Conservation (phyloP, 1,284 basidiomycete genomes). For the Ustilago hordei region DNA sequence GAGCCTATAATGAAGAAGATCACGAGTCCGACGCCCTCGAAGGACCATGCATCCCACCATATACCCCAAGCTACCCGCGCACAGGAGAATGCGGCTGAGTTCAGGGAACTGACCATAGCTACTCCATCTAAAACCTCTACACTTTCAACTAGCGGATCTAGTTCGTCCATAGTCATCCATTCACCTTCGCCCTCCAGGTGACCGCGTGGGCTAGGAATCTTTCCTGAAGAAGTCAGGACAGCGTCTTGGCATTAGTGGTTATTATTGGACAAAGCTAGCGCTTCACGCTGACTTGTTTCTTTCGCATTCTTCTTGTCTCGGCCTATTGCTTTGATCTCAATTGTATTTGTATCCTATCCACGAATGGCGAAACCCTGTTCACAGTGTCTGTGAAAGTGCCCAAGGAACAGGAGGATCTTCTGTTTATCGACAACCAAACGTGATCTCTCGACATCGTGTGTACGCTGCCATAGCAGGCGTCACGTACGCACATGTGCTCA, state of each 20-base stretch:
- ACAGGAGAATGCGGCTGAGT: neutral
- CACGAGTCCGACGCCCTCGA: neutral
- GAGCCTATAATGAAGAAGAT: neutral
- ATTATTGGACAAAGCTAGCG: neutral
- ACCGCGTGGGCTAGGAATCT: neutral
- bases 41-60: neutral
- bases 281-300: neutral
- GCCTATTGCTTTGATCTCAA: constrained; percentile 1
- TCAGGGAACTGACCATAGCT: neutral
- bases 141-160: constrained; percentile 20
- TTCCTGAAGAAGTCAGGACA: neutral
- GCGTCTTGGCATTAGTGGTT: neutral
- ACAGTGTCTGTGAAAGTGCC: neutral
- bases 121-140: constrained; percentile 4
- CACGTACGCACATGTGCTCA: neutral
- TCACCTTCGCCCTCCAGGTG: neutral
- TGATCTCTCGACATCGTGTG: neutral
- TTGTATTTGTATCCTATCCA: constrained; percentile 4
- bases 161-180: constrained; percentile 35
- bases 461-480: neutral
- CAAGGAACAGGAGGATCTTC: neutral
- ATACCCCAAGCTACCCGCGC: neutral
- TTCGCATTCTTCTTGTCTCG: neutral
- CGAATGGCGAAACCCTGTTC: neutral
- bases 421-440: neutral